Base-by-base conservation (phyloP, 345 rosid genomes). In the Leavenworthia alabamica region DNA sequence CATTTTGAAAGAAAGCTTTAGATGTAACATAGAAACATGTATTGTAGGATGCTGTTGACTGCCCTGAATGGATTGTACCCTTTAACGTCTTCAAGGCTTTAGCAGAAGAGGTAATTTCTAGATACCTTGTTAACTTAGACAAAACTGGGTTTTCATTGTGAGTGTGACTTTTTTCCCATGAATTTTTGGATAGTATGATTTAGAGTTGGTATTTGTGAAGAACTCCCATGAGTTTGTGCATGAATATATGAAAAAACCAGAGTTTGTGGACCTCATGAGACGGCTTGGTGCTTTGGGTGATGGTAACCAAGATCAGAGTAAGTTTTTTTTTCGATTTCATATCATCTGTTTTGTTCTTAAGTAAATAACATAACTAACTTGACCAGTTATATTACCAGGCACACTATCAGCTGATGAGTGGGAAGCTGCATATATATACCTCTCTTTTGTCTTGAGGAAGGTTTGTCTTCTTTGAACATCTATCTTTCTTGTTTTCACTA, bases 11-110 rank as follows among this genome's bases (percentile, higher is more conserved):
- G 35, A 63, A 63, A 47, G 14, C 16, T 55, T 15, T 16, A 43
- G 33, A 26, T 17, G 19, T 60, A 45, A 62, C 50, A 53, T 23
- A 5, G 44, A 11, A 48, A 29, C 37, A 49, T 68, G 60, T 37
- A 17, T 48, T 75, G 67, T 77, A 89, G 99, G 99, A 93, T 84
- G 97, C 97, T 53, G 96, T 93, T 3, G 99, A 87, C 71, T 85
- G 97, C 64, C 97, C 97, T 48, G 99, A 93, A 77, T 93, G 96
- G 99, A 83, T 93, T 63, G 99, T 93, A 42, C 97, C 96, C 50
- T 87, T 93, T 66, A 78, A 93, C 47, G 44, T 93, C 68, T 93
- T 93, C 80, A 93, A 89, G 68, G 62, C 83, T 14, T 73, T 93
- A 80, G 97, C 99, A 31, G 97, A 87, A 80, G 95, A 89, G 96